These are phyloP conservation scores for Streptanthus diversifolius DNA, from an alignment of 345 rosid species.

Conservation along the genomic window DNA sequence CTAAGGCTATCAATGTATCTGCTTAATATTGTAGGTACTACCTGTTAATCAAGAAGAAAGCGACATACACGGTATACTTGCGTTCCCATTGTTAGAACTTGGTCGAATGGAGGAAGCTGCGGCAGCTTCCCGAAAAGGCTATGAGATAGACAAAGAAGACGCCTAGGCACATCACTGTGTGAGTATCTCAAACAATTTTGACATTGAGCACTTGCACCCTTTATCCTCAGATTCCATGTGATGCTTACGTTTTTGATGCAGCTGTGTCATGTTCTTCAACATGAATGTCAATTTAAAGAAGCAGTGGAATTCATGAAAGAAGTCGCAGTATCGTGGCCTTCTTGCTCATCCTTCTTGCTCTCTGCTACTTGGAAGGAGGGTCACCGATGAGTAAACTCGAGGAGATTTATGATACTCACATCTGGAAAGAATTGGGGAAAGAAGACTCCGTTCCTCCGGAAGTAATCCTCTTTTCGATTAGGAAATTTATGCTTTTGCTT, in stretches of 20 bases:
- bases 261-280: slow-evolving; percentile 89
- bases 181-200: slow-evolving; percentile 32
- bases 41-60: slow-evolving; percentile 59
- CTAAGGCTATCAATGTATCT: neutral
- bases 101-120: slow-evolving; percentile 79
- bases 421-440: slow-evolving; percentile 76
- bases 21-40: slow-evolving; percentile 49
- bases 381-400: slow-evolving; percentile 52
- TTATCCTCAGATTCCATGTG: neutral
- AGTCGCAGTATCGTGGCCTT: slow-evolving; percentile 58
- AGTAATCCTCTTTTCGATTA: slow-evolving; percentile 35
- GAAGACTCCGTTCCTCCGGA: slow-evolving; percentile 49
- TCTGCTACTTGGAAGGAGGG: slow-evolving; percentile 92
- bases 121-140: slow-evolving; percentile 71
- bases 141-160: slow-evolving; percentile 65
- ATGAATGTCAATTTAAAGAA: slow-evolving; percentile 69
- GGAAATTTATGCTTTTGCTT: neutral
- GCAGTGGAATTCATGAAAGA: slow-evolving; percentile 84
- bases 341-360: slow-evolving; percentile 78
- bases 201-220: neutral
- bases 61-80: slow-evolving; percentile 78
- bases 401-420: slow-evolving; percentile 64
- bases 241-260: slow-evolving; percentile 32
- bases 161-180: slow-evolving; percentile 89
- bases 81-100: slow-evolving; percentile 78